These are phyloP conservation scores for Cardamine chenopodiifolia DNA, from an alignment of 345 rosid genomes.

Conservation along the genomic window DNA sequence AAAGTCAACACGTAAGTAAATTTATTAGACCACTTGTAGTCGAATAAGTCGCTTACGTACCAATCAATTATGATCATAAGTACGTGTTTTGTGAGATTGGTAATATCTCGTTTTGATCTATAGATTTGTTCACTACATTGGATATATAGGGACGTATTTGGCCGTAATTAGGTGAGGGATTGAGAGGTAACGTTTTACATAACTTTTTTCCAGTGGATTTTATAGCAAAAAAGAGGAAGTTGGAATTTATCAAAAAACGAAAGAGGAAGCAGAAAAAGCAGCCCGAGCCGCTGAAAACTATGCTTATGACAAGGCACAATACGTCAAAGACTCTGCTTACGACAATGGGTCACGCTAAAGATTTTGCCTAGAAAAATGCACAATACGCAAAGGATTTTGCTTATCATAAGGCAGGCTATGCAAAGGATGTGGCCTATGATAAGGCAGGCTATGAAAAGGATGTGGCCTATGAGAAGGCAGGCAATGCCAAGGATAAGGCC, in stretches of 20 bases:
- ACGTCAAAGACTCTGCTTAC: constrained; percentile 28
- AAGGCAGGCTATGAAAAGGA: neutral
- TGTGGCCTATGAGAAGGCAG: neutral
- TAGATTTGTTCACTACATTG: constrained; percentile 1
- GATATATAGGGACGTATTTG: neutral
- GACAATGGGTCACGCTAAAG: constrained; percentile 5
- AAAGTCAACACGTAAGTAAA: constrained; percentile 43
- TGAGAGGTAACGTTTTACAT: constrained; percentile 3
- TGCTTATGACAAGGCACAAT: constrained; percentile 32
- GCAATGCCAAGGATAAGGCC: neutral
- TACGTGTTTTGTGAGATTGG: neutral
- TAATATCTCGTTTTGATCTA: neutral
- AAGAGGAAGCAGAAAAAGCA: constrained; percentile 5
- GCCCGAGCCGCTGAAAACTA: neutral
- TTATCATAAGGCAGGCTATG: constrained; percentile 42
- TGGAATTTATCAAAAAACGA: neutral
- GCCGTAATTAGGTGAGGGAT: neutral
- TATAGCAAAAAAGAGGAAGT: constrained; percentile 15
- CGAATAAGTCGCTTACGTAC: neutral
- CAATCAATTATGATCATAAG: too few species aligned
- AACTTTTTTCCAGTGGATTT: constrained; percentile 4
- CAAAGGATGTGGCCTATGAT: constrained; percentile 19
- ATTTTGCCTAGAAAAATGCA: constrained; percentile 21
- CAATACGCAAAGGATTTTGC: constrained; percentile 27
- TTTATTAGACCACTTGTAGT: neutral